Base-by-base conservation (phyloP, 768 basidiomycete species). In the Hebeloma cylindrosporum region DNA sequence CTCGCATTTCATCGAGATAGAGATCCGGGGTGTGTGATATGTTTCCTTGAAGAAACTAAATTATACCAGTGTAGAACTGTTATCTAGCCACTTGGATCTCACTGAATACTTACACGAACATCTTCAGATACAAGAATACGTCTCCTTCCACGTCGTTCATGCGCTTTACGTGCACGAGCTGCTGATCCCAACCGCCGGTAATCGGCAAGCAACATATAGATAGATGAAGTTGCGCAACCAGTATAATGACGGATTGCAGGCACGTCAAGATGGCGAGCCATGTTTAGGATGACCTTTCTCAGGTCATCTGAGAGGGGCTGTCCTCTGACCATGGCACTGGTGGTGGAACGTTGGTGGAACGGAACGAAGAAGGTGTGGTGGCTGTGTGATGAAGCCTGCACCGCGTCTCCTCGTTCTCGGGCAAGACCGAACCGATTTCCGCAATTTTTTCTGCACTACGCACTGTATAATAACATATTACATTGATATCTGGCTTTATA, bases 251-350 rank as follows among this genome's bases (percentile, higher is more conserved):
- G n/a, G 26, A 41, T 41, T 14, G 40, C 17, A 5, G 25, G 16
- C 13, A 41, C 28, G 20, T 41, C 40, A 7, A 41, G 17, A 20
- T 18, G 28, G 7, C 17, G 40, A 26, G 40, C 40, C 40, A 41
- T 41, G 40, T 41, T 27, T n/a, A 41, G 11, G n/a, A 41, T 27
- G 2, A 28, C 27, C 9, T 26, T 13, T 4, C 40, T 20, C 7
- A 41, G 40, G n/a, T 29, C 40, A 25, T 41, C 26, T 5, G 40
- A 41, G 13, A 41, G 40, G 17, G 40, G 26, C 17, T 28, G n/a
- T 3, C 40, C 40, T 16, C 25, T 17, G 17, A 30, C 25, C 40
- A 41, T 41, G 35, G n/a, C n/a, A n/a, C n/a, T n/a, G n/a, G n/a
- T n/a, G n/a, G n/a, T n/a, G n/a, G n/a, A n/a, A n/a, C n/a, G n/a